Base-by-base conservation (phyloP, 2,329 filamentous ascomycete genomes). In the Simplicillium aogashimaense region DNA sequence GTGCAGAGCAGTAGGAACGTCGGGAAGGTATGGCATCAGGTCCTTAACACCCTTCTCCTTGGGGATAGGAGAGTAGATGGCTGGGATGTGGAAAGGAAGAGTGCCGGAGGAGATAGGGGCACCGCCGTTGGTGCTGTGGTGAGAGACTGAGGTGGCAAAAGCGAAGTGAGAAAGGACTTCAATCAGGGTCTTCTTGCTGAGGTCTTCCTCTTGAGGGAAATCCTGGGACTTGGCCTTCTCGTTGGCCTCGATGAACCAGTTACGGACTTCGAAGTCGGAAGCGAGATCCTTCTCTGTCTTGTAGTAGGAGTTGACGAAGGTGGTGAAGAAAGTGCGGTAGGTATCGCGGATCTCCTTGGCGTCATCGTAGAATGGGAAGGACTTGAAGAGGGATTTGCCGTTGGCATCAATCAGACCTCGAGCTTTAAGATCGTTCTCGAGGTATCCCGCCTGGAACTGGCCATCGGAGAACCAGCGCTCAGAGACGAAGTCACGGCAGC, bases 301-400 rank as follows among this genome's bases (percentile, higher is more conserved):
- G 51, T 72, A 72, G 52, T 67, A 70, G 0, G 66, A 61, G 31
- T 63, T 49, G n/a, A 70, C 55, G 42, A 68, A 66, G 3, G 55
- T 41, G 9, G 47, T 49, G 45, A 68, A 59, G 49, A 70, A 70
- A 0, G 42, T 39, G 4, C 51, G 50, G 36, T 64, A 64, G 3
- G 54, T 56, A 35, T 53, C 47, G 35, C 57, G 45, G 36, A 72
- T 63, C 1, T 51, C 48, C 5, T 43, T 43, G 2, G 58, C 64
- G 43, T 71, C 66, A 16, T 70, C 58, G 45, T 62, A 61, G 48
- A 65, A 70, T 0, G 67, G 67, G 42, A 69, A 67, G 35, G 52
- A 43, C 38, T 60, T 59, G 13, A 70, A 51, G 1, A 50, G 45
- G 1, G 64, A 64, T 4, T 63, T 61, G 12, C 46, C 42, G 8